Base-by-base conservation (phyloP, 805 yeast genomes). In the Candida nitratophila region DNA sequence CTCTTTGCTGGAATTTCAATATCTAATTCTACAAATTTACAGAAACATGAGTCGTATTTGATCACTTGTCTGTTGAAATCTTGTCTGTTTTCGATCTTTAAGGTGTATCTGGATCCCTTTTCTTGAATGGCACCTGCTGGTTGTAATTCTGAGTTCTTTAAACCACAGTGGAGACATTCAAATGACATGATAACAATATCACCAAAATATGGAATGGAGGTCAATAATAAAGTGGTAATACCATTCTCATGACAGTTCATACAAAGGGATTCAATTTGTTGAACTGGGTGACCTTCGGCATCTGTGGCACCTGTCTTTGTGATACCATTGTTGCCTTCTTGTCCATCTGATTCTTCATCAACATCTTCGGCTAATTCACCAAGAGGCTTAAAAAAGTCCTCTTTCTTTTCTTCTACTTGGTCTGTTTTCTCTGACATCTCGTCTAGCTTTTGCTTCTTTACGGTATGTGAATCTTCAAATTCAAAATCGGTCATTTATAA, bases 231-330 rank as follows among this genome's bases (percentile, higher is more conserved):
- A 52, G 95, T 70, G 4, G 99, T 93, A 43, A 71, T 71, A 47
- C 99, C 99, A 45, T 79, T 75, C 52, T 91, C 70, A 50, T 82
- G 86, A 65, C 99, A 93, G 70, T 86, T 87, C 96, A 93, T 90
- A 70, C 99, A 93, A 34, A 93, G 68, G 9, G 97, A 88, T 60
- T 91, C 91, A 50, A 93, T 78, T 63, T 93, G 98, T 62, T 90
- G 97, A 17, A 93, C 96, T 2, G 96, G 95, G 53, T 88, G 93
- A 4, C 96, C 96, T 61, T 81, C 82, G 10, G 84, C 83, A 60
- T 88, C 96, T 4, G 68, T 68, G 21, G 90, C 91, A 20, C 93
- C 96, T 1, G 95, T 86, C 32, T 73, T 65, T 45, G 70, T 71
- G 38, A 84, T 71, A 22, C 76, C 82, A 37, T 68, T 68, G 47